Conservation (phyloP, 2,329 filamentous ascomycete species). For the Cladosporium oxysporum region DNA sequence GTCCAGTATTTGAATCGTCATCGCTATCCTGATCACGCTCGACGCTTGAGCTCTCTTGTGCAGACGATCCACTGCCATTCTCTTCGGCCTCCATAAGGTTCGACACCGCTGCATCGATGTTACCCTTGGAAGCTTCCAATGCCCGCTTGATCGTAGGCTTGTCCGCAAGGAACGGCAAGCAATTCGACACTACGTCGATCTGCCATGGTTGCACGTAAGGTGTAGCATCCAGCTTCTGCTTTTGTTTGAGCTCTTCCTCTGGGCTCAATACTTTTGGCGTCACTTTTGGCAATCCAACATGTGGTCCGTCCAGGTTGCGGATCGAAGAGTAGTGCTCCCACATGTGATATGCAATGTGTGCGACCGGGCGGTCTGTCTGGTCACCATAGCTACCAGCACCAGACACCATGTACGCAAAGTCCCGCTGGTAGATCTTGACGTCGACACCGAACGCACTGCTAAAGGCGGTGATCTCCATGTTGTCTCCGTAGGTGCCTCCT, state of each 20-base stretch:
- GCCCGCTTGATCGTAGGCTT: constrained; percentile 54
- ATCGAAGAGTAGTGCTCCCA: constrained; percentile 70
- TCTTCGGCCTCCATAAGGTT: constrained; percentile 54
- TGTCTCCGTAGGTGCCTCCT: constrained; percentile 64
- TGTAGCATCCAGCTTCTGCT: constrained; percentile 40
- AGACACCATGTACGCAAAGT: constrained; percentile 53
- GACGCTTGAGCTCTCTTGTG: constrained; percentile 51
- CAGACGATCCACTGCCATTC: constrained; percentile 43
- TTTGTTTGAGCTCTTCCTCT: constrained; percentile 44
- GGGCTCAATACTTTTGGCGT: constrained; percentile 39
- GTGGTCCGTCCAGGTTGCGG: constrained; percentile 60
- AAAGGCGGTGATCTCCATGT: constrained; percentile 68
- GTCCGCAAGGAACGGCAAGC: constrained; percentile 54
- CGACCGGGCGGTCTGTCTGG: constrained; percentile 36
- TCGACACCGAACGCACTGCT: constrained; percentile 61
- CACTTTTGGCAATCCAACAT: constrained; percentile 57
- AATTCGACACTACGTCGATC: constrained; percentile 55
- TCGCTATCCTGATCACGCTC: constrained; percentile 55
- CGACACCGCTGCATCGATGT: constrained; percentile 55
- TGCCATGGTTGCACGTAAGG: constrained; percentile 55
- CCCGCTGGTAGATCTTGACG: constrained; percentile 62
- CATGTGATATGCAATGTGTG: constrained; percentile 53
- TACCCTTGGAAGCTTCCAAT: constrained; percentile 55
- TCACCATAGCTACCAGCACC: constrained; percentile 40
- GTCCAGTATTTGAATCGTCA: constrained; percentile 48